Percentiles rank a stretch among this genome's conserved stretches.
phyloP scores from a whole-genome alignment of 1,284 basidiomycete species.

The Trichosporon faecale region DNA sequence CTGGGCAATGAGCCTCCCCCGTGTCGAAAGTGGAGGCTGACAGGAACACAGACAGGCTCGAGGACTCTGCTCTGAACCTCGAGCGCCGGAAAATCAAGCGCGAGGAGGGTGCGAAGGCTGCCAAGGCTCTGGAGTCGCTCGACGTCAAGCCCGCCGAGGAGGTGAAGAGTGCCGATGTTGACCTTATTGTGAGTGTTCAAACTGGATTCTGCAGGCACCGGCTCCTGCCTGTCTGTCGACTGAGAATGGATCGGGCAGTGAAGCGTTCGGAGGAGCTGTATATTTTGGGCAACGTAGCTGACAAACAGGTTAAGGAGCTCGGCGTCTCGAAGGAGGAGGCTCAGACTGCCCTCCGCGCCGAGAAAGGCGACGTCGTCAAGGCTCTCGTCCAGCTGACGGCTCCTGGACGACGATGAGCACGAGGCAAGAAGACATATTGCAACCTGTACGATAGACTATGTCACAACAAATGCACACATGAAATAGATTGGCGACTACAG shows the following conservation, averaged over 20 bases:
- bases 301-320: conserved; percentile 37
- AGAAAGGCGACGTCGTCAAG: conserved; percentile 43
- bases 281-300: conserved; percentile 1
- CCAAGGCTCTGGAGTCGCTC: conserved; percentile 42
- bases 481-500: background rate
- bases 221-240: too few species aligned
- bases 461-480: conserved; percentile 9
- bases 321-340: conserved; percentile 37
- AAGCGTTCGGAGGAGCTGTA: background rate
- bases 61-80: conserved; percentile 40
- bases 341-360: conserved; percentile 33
- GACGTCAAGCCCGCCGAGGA: conserved; percentile 28
- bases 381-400: conserved; percentile 37
- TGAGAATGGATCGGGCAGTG: too few species aligned
- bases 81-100: conserved; percentile 40
- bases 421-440: conserved; percentile 9
- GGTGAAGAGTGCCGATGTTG: conserved; percentile 39
- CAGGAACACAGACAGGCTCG: conserved; percentile 38
- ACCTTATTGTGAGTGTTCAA: conserved; percentile 38
- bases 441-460: conserved; percentile 1
- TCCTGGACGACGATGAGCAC: conserved; percentile 22
- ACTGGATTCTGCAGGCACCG: too few species aligned
- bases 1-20: background rate
- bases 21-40: conserved; percentile 7
- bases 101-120: conserved; percentile 44